A percentile compares a stretch with the other conserved stretches of the same genome.
phyloP scores from a whole-genome alignment of 371 early-diverging fungal genomes.

The Dentiscutata heterogama region DNA sequence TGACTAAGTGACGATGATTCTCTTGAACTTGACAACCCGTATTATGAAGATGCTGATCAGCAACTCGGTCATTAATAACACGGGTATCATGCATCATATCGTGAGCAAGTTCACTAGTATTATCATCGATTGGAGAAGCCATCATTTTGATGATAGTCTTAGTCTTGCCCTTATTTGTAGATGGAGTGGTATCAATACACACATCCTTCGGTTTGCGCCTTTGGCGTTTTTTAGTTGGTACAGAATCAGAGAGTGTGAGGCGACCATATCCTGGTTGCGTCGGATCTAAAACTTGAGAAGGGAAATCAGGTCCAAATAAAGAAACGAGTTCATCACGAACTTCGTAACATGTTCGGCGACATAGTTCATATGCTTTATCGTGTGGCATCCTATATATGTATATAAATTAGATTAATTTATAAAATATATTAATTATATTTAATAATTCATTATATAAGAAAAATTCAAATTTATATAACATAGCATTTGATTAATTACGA shows the following conservation, averaged over 20 bases:
- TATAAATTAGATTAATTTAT: background rate
- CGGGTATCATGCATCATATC: background rate
- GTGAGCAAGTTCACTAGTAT: background rate
- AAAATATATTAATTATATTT: background rate
- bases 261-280: constrained; percentile 38
- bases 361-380: constrained; percentile 34
- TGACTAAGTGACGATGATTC: constrained; percentile 12
- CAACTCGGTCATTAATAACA: background rate
- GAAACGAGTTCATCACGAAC: constrained; percentile 34
- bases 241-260: constrained; percentile 31
- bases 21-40: no score
- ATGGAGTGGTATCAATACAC: background rate
- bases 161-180: constrained; percentile 1
- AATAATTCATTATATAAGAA: background rate
- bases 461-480: background rate
- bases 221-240: constrained; percentile 28
- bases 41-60: background rate
- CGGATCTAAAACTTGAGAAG: constrained; percentile 31
- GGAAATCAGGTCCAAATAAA: constrained; percentile 34
- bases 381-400: constrained; percentile 33
- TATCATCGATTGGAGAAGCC: background rate
- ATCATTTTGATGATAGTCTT: constrained; percentile 10
- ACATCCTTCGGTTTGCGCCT: constrained; percentile 39
- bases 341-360: constrained; percentile 29
- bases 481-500: background rate